Conservation (phyloP, 1,284 basidiomycete species). For the Tausonia pullulans region DNA sequence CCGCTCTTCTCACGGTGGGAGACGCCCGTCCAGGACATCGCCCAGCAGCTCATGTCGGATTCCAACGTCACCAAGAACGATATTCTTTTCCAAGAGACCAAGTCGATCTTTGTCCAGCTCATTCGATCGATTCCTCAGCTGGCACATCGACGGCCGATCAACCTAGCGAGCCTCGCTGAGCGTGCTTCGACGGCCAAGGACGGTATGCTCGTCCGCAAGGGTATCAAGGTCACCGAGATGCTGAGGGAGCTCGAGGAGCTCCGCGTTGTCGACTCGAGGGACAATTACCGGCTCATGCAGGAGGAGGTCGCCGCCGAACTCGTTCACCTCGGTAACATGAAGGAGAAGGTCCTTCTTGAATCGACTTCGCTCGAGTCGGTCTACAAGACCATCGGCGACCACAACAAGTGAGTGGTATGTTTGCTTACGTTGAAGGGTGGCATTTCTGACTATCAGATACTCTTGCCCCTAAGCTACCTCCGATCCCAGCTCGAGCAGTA, state of each 20-base stretch:
- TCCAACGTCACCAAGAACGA: constrained; percentile 95
- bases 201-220: constrained; percentile 82
- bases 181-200: constrained; percentile 94
- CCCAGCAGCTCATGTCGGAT: constrained; percentile 79
- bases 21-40: constrained; percentile 94
- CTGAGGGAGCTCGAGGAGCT: constrained; percentile 87
- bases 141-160: constrained; percentile 74
- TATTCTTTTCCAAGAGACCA: constrained; percentile 99
- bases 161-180: constrained; percentile 82
- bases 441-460: background rate
- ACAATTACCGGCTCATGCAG: constrained; percentile 87
- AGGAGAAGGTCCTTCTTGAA: constrained; percentile 90
- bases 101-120: constrained; percentile 96
- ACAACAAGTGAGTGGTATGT: constrained; percentile 49
- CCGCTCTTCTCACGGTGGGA: constrained; percentile 96
- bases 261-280: constrained; percentile 67
- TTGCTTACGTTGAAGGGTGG: background rate
- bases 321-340: constrained; percentile 86
- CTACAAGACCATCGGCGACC: constrained; percentile 97
- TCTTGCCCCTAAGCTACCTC: constrained; percentile 50
- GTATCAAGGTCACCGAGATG: constrained; percentile 99
- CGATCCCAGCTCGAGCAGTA: constrained; percentile 95
- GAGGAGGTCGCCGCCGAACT: constrained; percentile 94
- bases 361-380: constrained; percentile 86
- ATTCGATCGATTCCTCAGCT: constrained; percentile 84